These are phyloP conservation scores for Yamadazyma phyllophila DNA, from an alignment of 805 yeast species.

Conservation along the genomic window DNA sequence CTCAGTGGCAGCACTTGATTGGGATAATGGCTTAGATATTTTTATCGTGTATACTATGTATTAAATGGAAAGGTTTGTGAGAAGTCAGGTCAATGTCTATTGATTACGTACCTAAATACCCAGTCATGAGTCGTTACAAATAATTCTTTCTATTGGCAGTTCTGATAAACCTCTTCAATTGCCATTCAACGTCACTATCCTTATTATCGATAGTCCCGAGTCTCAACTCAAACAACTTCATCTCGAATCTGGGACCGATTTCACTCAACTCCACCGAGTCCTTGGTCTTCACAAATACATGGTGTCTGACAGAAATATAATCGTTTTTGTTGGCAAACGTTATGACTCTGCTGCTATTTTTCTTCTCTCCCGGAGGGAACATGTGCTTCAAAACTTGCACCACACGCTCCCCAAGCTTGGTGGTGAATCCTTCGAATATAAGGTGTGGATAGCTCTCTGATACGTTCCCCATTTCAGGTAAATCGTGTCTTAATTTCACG, in stretches of 20 bases:
- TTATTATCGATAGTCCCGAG: conserved; percentile 91
- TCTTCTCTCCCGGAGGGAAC: conserved; percentile 96
- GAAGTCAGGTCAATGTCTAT: neutral
- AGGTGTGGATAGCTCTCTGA: conserved; percentile 93
- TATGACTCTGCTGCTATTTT: conserved; percentile 85
- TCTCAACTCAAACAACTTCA: conserved; percentile 85
- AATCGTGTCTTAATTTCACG: conserved; percentile 91
- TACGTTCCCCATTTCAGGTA: conserved; percentile 79
- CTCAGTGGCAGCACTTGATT: conserved; percentile 19
- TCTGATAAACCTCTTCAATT: conserved; percentile 84
- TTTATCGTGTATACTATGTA: conserved; percentile 13
- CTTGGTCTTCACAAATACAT: conserved; percentile 84
- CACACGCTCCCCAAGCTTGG: conserved; percentile 79
- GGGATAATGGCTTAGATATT: conserved; percentile 4
- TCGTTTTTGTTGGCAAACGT: conserved; percentile 90
- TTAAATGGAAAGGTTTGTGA: conserved; percentile 6
- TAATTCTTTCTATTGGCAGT: conserved; percentile 96
- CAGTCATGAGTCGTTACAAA: conserved; percentile 28
- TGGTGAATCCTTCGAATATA: conserved; percentile 84
- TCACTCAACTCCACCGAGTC: conserved; percentile 92
- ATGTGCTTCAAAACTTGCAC: conserved; percentile 78
- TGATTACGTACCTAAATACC: neutral
- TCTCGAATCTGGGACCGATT: conserved; percentile 97
- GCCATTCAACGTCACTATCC: conserved; percentile 99
- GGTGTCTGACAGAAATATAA: conserved; percentile 92